Percentiles rank a stretch among this genome's conserved stretches.
phyloP scores from a whole-genome alignment of 148 eudicot species.

The Rhododendron simsii region DNA sequence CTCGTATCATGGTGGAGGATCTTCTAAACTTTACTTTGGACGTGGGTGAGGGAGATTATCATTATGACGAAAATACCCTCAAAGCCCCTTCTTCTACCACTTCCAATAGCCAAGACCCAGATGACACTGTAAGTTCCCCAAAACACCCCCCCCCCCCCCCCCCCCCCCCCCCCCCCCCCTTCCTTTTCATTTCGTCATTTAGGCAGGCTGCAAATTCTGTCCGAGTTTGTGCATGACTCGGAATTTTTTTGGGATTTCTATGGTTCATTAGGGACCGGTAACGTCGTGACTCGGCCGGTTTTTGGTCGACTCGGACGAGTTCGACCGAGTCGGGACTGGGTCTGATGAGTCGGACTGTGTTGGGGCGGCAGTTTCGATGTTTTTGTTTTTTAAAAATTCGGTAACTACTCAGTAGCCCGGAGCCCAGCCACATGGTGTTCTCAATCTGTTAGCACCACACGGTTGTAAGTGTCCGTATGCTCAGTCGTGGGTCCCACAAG shows the following conservation, averaged over 20 bases:
- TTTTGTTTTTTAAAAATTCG: neutral
- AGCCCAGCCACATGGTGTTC: neutral
- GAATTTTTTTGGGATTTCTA: neutral
- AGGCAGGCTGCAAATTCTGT: neutral
- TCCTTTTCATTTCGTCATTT: neutral
- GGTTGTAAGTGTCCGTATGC: neutral
- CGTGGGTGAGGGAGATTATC: constrained; percentile 28
- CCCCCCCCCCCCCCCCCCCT: neutral
- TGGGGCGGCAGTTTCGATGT: neutral
- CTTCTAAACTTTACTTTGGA: constrained; percentile 50
- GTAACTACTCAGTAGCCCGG: too few species aligned
- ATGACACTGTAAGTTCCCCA: constrained; percentile 37
- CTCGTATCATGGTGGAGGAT: constrained; percentile 37
- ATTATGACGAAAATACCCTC: constrained; percentile 18
- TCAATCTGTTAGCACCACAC: neutral
- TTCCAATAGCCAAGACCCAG: constrained; percentile 9
- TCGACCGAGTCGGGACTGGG: neutral
- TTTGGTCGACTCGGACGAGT: neutral
- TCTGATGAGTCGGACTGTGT: neutral
- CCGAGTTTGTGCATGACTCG: constrained; percentile 11
- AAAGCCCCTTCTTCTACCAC: constrained; percentile 21
- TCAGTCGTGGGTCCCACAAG: neutral
- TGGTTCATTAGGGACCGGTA: neutral
- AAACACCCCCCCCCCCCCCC: neutral
- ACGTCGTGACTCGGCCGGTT: neutral